phyloP scores from a whole-genome alignment of 2,329 filamentous ascomycete species.

The Claviceps purpurea region DNA sequence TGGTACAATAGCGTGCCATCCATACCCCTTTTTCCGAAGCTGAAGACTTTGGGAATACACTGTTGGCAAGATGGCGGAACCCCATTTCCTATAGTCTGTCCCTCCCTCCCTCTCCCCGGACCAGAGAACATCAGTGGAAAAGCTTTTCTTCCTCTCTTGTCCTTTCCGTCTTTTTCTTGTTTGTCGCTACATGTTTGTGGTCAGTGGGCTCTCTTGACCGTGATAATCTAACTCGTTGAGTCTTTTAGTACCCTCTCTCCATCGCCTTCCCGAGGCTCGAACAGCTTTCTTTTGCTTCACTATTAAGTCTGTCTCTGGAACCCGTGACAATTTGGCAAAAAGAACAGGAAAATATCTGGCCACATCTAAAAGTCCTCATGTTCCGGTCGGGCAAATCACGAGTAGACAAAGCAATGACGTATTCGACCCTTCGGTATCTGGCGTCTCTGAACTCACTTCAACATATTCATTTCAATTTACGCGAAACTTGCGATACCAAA shows the following conservation, averaged over 20 bases:
- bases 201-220: too few species aligned
- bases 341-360: constrained; percentile 6
- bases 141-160: too few species aligned
- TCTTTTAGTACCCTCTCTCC: constrained; percentile 11
- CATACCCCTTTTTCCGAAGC: constrained; percentile 13
- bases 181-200: too few species aligned
- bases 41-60: constrained; percentile 16
- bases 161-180: too few species aligned
- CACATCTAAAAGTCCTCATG: constrained; percentile 10
- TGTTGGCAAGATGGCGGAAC: constrained; percentile 7
- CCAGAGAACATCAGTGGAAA: too few species aligned
- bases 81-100: constrained; percentile 4
- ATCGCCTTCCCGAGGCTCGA: constrained; percentile 7
- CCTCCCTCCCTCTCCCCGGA: background rate
- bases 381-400: background rate
- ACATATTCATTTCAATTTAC: constrained; percentile 17
- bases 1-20: constrained; percentile 7
- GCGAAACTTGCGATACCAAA: rapidly evolving
- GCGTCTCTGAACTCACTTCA: constrained; percentile 16
- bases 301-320: too few species aligned
- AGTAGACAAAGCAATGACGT: too few species aligned
- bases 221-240: background rate
- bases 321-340: constrained; percentile 3
- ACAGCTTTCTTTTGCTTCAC: too few species aligned
- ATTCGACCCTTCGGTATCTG: constrained; percentile 11